Percentiles rank a stretch among this genome's conserved stretches.
These are phyloP conservation scores for Hymenochaete sp. DNA, from an alignment of 1,284 basidiomycete species.

Conservation along the genomic window DNA sequence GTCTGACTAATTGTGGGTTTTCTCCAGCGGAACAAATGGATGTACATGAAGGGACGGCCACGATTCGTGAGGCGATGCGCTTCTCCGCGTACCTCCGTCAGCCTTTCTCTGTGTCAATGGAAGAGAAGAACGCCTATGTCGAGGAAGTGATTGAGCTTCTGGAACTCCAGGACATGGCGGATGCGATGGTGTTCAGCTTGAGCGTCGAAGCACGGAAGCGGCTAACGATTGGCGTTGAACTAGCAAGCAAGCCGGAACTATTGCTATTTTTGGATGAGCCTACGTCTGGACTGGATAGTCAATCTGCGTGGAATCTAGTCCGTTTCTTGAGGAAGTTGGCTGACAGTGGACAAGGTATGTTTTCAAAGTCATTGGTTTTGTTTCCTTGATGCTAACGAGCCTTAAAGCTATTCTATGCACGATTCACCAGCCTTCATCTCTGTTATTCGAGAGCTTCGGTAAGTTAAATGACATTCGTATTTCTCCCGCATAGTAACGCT, in stretches of 20 bases:
- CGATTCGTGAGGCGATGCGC: conserved; percentile 82
- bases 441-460: conserved; percentile 63
- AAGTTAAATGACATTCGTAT: not conserved
- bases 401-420: conserved; percentile 39
- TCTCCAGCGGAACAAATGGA: conserved; percentile 85
- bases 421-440: conserved; percentile 68
- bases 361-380: conserved; percentile 1
- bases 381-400: conserved; percentile 4
- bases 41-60: conserved; percentile 78
- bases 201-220: conserved; percentile 80
- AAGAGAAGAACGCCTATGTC: conserved; percentile 78
- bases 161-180: conserved; percentile 55
- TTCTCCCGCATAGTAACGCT: not conserved
- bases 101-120: conserved; percentile 57
- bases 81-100: conserved; percentile 91
- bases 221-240: conserved; percentile 82
- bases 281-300: conserved; percentile 69
- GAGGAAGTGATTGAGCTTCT: conserved; percentile 70
- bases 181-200: conserved; percentile 53
- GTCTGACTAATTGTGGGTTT: too few relatives aligned
- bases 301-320: conserved; percentile 78
- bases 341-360: conserved; percentile 75
- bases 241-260: conserved; percentile 76
- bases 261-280: conserved; percentile 44
- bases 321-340: conserved; percentile 80